Conservation (phyloP, 1,284 basidiomycete species). For the Malassezia caprae region DNA sequence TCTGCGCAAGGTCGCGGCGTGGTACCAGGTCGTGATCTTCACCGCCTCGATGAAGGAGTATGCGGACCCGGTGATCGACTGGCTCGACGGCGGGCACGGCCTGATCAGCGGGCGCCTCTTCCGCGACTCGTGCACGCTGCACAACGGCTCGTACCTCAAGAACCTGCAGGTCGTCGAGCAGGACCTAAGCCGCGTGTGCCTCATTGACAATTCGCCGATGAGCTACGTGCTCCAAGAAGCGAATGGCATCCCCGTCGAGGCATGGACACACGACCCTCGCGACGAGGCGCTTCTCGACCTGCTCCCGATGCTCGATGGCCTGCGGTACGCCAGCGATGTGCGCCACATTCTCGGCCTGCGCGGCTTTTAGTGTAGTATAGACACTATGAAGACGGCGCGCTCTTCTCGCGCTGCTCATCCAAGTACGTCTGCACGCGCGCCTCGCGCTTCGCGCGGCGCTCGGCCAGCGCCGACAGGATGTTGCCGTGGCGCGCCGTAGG, state of each 20-base stretch:
- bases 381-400: constrained; percentile 2
- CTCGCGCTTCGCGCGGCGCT: constrained; percentile 28
- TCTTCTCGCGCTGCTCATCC: constrained; percentile 15
- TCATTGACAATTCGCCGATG: constrained; percentile 91
- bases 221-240: constrained; percentile 88
- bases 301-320: constrained; percentile 83
- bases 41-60: constrained; percentile 99
- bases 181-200: constrained; percentile 79
- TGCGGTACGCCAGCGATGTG: constrained; percentile 91
- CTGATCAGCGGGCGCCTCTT: constrained; percentile 80
- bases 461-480: constrained; percentile 25
- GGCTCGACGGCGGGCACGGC: constrained; percentile 81
- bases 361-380: constrained; percentile 30
- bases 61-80: constrained; percentile 98
- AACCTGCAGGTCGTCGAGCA: constrained; percentile 75
- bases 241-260: constrained; percentile 96
- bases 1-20: constrained; percentile 62
- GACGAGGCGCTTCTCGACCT: constrained; percentile 94
- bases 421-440: constrained; percentile 22
- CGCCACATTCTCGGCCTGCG: constrained; percentile 75
- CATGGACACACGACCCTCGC: constrained; percentile 93
- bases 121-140: constrained; percentile 85
- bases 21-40: constrained; percentile 98
- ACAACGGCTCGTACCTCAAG: constrained; percentile 90
- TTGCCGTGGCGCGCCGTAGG: constrained; percentile 33